Conservation (phyloP, 2,329 filamentous ascomycete genomes). For the Pezicula rhizophila region DNA sequence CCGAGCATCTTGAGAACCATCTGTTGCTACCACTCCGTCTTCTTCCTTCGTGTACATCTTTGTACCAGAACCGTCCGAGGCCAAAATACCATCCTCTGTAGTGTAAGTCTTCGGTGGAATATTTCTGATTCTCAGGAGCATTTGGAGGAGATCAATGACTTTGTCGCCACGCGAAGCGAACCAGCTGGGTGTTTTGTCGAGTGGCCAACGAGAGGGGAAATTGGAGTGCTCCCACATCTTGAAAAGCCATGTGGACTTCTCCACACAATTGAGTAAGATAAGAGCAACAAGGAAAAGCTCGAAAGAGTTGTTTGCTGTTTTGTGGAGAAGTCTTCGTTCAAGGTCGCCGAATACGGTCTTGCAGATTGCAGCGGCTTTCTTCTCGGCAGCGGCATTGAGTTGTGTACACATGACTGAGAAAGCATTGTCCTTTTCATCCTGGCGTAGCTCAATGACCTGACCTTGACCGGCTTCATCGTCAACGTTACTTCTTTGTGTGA, state of each 20-base stretch:
- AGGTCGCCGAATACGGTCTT: constrained; percentile 53
- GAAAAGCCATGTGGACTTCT: constrained; percentile 64
- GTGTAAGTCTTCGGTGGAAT: constrained; percentile 47
- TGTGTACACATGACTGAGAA: constrained; percentile 59
- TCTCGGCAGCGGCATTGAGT: constrained; percentile 58
- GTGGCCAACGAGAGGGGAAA: constrained; percentile 49
- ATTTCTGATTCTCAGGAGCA: constrained; percentile 56
- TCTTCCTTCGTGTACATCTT: neutral
- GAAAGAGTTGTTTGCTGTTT: constrained; percentile 53
- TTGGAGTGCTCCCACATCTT: constrained; percentile 61
- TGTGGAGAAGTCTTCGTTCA: constrained; percentile 55
- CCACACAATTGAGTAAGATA: constrained; percentile 59
- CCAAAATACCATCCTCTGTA: constrained; percentile 39
- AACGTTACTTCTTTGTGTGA: constrained; percentile 14
- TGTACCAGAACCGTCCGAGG: constrained; percentile 4
- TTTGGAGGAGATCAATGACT: constrained; percentile 52
- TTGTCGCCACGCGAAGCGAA: constrained; percentile 55
- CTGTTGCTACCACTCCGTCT: constrained; percentile 38
- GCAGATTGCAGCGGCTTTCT: constrained; percentile 55
- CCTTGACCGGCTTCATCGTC: constrained; percentile 15
- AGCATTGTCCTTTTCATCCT: constrained; percentile 7
- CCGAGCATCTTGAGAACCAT: constrained; percentile 37
- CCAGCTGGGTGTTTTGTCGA: constrained; percentile 48
- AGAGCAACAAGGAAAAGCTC: constrained; percentile 56
- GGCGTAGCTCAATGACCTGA: constrained; percentile 12